These are phyloP conservation scores for Erythrobasidium hasegawianum DNA, from an alignment of 1,284 basidiomycete genomes.

Conservation along the genomic window DNA sequence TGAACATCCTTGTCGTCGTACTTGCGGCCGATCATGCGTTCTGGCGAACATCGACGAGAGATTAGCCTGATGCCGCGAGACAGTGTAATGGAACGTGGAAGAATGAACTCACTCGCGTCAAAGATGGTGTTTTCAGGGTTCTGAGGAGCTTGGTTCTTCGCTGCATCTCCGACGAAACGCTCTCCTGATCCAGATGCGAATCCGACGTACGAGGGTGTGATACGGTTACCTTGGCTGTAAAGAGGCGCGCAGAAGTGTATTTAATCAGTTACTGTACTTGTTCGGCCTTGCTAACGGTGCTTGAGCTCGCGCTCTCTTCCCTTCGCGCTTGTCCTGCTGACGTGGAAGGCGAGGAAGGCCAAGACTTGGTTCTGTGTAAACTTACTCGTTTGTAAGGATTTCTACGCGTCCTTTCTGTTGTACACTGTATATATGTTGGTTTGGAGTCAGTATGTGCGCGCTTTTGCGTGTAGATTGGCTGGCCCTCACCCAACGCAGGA, in stretches of 20 bases:
- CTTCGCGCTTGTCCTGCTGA: no score
- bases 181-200: slow-evolving; percentile 76
- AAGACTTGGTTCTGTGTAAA: not conserved
- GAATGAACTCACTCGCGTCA: slow-evolving; percentile 66
- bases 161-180: slow-evolving; percentile 66
- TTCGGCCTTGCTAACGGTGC: no score
- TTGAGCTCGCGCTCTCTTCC: no score
- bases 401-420: slow-evolving; percentile 89
- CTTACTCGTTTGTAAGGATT: slow-evolving; percentile 74
- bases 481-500: slow-evolving; percentile 56
- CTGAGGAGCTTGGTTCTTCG: slow-evolving; percentile 60
- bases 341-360: slow-evolving; percentile 5
- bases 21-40: slow-evolving; percentile 83
- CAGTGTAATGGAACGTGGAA: no score
- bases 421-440: slow-evolving; percentile 58
- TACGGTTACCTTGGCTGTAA: slow-evolving; percentile 94
- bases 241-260: no score
- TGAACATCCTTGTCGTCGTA: slow-evolving; percentile 85
- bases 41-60: slow-evolving; percentile 65
- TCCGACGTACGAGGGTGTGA: slow-evolving; percentile 78
- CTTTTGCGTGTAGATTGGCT: not conserved
- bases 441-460: not conserved
- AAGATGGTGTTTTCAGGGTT: slow-evolving; percentile 91
- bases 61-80: no score
- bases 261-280: not conserved